Conservation (phyloP, 2,329 filamentous ascomycete genomes). For the Aureobasidium sp. region DNA sequence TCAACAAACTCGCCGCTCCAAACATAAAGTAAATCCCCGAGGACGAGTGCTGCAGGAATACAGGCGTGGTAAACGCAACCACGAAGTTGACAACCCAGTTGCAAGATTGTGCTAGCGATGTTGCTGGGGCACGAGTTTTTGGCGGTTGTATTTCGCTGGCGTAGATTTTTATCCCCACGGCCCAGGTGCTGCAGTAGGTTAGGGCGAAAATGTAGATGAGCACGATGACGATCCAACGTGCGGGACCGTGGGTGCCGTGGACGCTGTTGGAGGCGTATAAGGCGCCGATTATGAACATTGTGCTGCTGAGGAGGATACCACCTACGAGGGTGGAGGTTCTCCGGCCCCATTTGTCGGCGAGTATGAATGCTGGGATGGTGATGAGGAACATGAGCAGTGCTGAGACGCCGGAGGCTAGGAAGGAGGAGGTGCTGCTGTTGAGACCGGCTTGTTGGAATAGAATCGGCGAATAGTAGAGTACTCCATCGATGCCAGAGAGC, state of each 20-base stretch:
- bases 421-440: constrained; percentile 43
- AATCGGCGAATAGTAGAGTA: constrained; percentile 53
- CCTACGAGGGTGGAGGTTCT: constrained; percentile 47
- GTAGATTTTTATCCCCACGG: constrained; percentile 47
- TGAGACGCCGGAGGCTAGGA: constrained; percentile 54
- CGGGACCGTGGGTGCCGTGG: constrained; percentile 27
- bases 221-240: constrained; percentile 42
- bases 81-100: constrained; percentile 39
- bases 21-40: constrained; percentile 28
- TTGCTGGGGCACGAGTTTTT: constrained; percentile 45
- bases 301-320: constrained; percentile 40
- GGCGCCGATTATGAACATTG: constrained; percentile 41
- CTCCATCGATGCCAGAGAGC: constrained; percentile 47
- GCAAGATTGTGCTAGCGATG: constrained; percentile 42
- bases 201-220: constrained; percentile 42
- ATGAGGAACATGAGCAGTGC: constrained; percentile 50
- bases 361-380: constrained; percentile 48
- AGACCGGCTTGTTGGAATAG: constrained; percentile 54
- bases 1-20: constrained; percentile 20
- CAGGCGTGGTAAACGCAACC: constrained; percentile 36
- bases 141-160: constrained; percentile 49
- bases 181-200: constrained; percentile 43
- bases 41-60: constrained; percentile 38
- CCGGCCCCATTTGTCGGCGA: constrained; percentile 51
- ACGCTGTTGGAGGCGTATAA: constrained; percentile 39